Percentiles rank a stretch among this genome's conserved stretches.
phyloP scores from a whole-genome alignment of 768 basidiomycete species.

The Mycena vitilis region DNA sequence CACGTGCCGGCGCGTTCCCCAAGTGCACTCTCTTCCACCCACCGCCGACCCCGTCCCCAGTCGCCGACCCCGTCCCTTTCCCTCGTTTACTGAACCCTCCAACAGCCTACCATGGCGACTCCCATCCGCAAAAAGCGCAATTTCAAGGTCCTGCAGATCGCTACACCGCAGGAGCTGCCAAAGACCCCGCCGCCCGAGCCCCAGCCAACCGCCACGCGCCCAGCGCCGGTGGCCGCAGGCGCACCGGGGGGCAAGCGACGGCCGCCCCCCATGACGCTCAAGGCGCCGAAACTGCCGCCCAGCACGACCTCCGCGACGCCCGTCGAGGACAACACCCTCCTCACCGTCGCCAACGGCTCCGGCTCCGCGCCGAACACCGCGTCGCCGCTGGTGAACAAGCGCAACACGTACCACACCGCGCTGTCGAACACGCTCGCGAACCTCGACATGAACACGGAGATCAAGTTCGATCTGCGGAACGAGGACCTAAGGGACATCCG shows the following conservation, averaged over 20 bases:
- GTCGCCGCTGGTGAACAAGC: constrained; percentile 61
- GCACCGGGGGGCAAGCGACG: constrained; percentile 70
- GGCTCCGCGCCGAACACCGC: constrained; percentile 66
- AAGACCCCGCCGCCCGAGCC: constrained; percentile 48
- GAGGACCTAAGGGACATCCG: constrained; percentile 92
- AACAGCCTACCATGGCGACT: neutral
- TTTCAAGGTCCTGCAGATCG: constrained; percentile 88
- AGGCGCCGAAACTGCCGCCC: constrained; percentile 72
- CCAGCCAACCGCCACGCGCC: constrained; percentile 60
- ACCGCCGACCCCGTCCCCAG: too few species aligned
- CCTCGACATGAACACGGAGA: constrained; percentile 87
- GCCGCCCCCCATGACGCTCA: constrained; percentile 86
- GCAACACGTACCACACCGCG: constrained; percentile 82
- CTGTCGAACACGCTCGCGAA: constrained; percentile 88
- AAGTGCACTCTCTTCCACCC: too few species aligned
- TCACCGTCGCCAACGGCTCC: constrained; percentile 61
- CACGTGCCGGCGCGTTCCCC: too few species aligned
- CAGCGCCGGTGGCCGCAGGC: constrained; percentile 60
- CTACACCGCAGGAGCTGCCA: constrained; percentile 60
- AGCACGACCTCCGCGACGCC: constrained; percentile 53
- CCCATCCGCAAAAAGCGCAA: constrained; percentile 79
- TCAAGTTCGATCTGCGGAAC: constrained; percentile 84
- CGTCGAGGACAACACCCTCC: constrained; percentile 54
- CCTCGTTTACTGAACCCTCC: too few species aligned
- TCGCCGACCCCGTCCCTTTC: neutral